These are phyloP conservation scores for Diaporthe australafricana DNA, from an alignment of 2,329 filamentous ascomycete genomes.

Conservation along the genomic window DNA sequence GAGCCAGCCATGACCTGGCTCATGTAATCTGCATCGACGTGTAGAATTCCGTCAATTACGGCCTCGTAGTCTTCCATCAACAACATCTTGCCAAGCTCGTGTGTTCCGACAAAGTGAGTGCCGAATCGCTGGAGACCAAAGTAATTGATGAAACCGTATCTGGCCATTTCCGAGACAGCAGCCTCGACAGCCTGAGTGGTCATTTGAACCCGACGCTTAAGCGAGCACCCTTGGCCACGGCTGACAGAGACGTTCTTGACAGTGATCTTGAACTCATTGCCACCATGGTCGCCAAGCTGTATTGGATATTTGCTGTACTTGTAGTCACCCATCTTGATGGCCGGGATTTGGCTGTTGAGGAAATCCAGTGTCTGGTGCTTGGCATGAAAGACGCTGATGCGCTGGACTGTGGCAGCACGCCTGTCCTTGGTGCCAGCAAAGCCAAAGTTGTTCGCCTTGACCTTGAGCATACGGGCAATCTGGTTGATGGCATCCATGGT, in stretches of 20 bases:
- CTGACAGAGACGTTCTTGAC: conserved; percentile 83
- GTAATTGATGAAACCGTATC: conserved; percentile 94
- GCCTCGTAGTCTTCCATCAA: conserved; percentile 83
- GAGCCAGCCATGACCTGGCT: conserved; percentile 60
- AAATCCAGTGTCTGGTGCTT: conserved; percentile 70
- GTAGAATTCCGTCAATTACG: conserved; percentile 81
- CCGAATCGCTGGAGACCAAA: conserved; percentile 98
- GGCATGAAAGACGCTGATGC: conserved; percentile 73
- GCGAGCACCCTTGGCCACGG: conserved; percentile 55
- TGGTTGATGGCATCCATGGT: conserved; percentile 91
- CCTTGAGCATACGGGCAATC: conserved; percentile 78
- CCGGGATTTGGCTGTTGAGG: conserved; percentile 73
- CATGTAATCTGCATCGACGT: conserved; percentile 75
- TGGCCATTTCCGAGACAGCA: conserved; percentile 74
- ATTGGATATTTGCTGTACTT: conserved; percentile 78
- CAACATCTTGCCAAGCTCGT: conserved; percentile 86
- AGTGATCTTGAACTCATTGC: conserved; percentile 94
- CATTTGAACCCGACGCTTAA: conserved; percentile 59
- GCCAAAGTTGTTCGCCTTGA: conserved; percentile 79
- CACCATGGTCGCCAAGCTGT: conserved; percentile 83
- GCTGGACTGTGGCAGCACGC: conserved; percentile 86
- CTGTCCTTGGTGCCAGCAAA: conserved; percentile 91
- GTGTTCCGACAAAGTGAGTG: conserved; percentile 86
- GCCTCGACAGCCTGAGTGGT: conserved; percentile 63
- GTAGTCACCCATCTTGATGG: conserved; percentile 81